phyloP scores from a whole-genome alignment of 768 basidiomycete species.

The Rossbeevera mucosa region DNA sequence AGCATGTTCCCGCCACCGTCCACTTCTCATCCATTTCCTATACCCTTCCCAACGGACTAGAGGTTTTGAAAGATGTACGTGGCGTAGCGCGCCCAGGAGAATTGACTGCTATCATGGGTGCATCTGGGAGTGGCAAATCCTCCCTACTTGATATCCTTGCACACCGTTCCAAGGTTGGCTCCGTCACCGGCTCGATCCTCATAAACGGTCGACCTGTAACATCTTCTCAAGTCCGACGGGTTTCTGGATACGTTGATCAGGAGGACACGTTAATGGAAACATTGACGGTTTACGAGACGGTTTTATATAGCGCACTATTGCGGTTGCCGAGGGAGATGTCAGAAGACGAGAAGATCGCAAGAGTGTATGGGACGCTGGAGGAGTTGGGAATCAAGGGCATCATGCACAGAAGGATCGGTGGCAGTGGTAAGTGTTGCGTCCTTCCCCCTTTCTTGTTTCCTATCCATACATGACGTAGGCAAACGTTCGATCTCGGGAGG shows the following conservation, averaged over 20 bases:
- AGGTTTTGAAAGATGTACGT: conserved; percentile 75
- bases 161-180: conserved; percentile 79
- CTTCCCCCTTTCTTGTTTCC: background rate
- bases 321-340: conserved; percentile 94
- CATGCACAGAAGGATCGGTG: conserved; percentile 85
- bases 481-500: conserved; percentile 93
- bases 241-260: conserved; percentile 96
- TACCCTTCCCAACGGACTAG: conserved; percentile 51
- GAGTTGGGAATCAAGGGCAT: conserved; percentile 92
- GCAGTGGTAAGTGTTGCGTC: conserved; percentile 54
- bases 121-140: conserved; percentile 94
- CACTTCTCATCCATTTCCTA: conserved; percentile 87
- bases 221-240: conserved; percentile 72
- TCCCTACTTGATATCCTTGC: conserved; percentile 96
- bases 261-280: conserved; percentile 98
- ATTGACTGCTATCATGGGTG: conserved; percentile 94
- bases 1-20: conserved; percentile 92
- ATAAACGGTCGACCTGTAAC: conserved; percentile 82
- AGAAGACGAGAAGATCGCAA: conserved; percentile 87
- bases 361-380: conserved; percentile 93
- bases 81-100: conserved; percentile 86
- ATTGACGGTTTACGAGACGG: conserved; percentile 96
- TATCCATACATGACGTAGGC: conserved; percentile 39
- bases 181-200: conserved; percentile 64
- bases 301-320: conserved; percentile 88